Conservation (phyloP, 2,329 filamentous ascomycete species). For the Emergomyces orientalis region DNA sequence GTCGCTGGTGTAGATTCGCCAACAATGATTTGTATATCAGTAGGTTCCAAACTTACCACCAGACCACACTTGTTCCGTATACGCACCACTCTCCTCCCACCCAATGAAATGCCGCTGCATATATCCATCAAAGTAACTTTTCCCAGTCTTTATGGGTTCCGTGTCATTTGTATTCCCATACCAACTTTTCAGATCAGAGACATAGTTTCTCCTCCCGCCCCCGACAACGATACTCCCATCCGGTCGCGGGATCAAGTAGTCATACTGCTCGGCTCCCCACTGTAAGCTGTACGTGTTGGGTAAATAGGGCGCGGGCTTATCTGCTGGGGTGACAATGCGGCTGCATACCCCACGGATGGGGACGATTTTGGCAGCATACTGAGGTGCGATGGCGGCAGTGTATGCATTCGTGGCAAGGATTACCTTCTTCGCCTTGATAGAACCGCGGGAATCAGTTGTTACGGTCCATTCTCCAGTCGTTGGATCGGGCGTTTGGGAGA, state of each 20-base stretch:
- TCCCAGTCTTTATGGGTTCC: slow-evolving; percentile 39
- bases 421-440: slow-evolving; percentile 52
- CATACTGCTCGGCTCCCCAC: slow-evolving; percentile 48
- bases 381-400: slow-evolving; percentile 63
- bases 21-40: too few relatives aligned
- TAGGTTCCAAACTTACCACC: slow-evolving; percentile 22
- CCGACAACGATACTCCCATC: slow-evolving; percentile 52
- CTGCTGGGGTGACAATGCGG: slow-evolving; percentile 23
- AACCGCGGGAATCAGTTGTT: slow-evolving; percentile 57
- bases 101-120: slow-evolving; percentile 31
- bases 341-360: slow-evolving; percentile 56
- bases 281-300: slow-evolving; percentile 53
- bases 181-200: slow-evolving; percentile 34
- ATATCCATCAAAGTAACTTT: slow-evolving; percentile 33
- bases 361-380: slow-evolving; percentile 61
- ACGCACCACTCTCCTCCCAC: slow-evolving; percentile 28
- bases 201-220: slow-evolving; percentile 45
- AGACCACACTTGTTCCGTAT: slow-evolving; percentile 28
- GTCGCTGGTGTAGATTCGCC: neutral
- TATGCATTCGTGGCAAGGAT: slow-evolving; percentile 79
- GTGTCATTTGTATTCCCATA: slow-evolving; percentile 39
- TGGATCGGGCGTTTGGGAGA: slow-evolving; percentile 21
- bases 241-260: slow-evolving; percentile 56
- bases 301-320: slow-evolving; percentile 21
- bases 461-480: slow-evolving; percentile 46